Percentiles rank a stretch among this genome's conserved stretches.
phyloP scores from a whole-genome alignment of 73 alveolate species.

The Paramecium octaurelia region DNA sequence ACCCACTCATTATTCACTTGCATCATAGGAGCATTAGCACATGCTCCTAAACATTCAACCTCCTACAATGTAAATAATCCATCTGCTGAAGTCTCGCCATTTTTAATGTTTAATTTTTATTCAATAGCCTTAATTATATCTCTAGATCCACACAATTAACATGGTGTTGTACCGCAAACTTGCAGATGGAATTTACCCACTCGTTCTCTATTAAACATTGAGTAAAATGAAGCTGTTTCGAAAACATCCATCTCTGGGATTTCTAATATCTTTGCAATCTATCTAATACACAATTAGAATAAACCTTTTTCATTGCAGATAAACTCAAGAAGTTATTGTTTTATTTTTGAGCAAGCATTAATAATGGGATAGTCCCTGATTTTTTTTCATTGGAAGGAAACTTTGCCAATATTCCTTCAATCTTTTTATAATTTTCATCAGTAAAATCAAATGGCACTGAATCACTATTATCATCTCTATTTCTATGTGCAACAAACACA shows the following conservation, averaged over 20 bases:
- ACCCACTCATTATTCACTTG: slow-evolving; percentile 89
- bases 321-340: slow-evolving; percentile 80
- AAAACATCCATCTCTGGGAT: slow-evolving; percentile 84
- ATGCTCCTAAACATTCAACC: slow-evolving; percentile 94
- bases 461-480: slow-evolving; percentile 68
- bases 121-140: slow-evolving; percentile 77
- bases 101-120: slow-evolving; percentile 33
- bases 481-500: slow-evolving; percentile 49
- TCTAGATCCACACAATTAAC: slow-evolving; percentile 87
- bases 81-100: slow-evolving; percentile 78
- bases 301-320: slow-evolving; percentile 86
- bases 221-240: slow-evolving; percentile 88
- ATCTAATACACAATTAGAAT: not conserved
- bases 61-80: slow-evolving; percentile 86
- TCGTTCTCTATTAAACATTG: slow-evolving; percentile 87
- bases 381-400: slow-evolving; percentile 82
- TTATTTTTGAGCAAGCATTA: slow-evolving; percentile 80
- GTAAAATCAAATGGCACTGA: slow-evolving; percentile 89
- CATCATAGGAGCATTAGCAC: slow-evolving; percentile 93
- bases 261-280: slow-evolving; percentile 77
- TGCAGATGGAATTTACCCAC: slow-evolving; percentile 89
- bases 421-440: slow-evolving; percentile 75
- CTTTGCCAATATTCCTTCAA: slow-evolving; percentile 67
- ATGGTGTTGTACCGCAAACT: slow-evolving; percentile 92
- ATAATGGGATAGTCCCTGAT: slow-evolving; percentile 79